These are phyloP conservation scores for Xylaria palmicola DNA, from an alignment of 495 filamentous ascomycete species.

Conservation along the genomic window DNA sequence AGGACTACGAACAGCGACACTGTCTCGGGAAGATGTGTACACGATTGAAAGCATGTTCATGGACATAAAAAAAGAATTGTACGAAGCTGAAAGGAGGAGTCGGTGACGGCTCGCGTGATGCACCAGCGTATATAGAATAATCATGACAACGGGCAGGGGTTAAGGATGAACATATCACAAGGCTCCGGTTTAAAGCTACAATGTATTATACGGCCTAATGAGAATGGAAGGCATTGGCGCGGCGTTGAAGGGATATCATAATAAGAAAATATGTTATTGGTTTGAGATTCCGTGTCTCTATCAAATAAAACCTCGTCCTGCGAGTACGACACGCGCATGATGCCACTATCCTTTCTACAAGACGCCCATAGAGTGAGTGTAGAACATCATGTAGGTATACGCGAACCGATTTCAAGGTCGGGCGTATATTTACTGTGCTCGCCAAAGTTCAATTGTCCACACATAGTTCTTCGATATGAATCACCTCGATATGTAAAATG, in stretches of 20 bases:
- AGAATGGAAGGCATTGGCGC: slow-evolving; percentile 5
- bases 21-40: slow-evolving; percentile 53
- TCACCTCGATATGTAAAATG: too few species aligned
- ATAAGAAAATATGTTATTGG: not conserved
- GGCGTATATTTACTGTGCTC: too few species aligned
- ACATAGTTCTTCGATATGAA: too few species aligned
- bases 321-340: too few species aligned
- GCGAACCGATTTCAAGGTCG: too few species aligned
- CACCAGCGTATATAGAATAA: slow-evolving; percentile 4
- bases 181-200: not conserved
- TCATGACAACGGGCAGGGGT: not conserved
- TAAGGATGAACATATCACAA: not conserved
- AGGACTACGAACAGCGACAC: slow-evolving; percentile 47
- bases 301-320: too few species aligned
- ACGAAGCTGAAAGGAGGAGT: slow-evolving; percentile 58
- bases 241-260: slow-evolving; percentile 12
- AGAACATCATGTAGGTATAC: too few species aligned
- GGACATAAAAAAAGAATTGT: slow-evolving; percentile 63
- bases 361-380: too few species aligned
- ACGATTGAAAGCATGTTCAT: slow-evolving; percentile 67
- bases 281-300: too few species aligned
- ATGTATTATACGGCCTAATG: not conserved
- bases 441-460: too few species aligned
- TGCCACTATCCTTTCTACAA: too few species aligned
- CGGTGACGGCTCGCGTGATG: slow-evolving; percentile 5